Evolutionary conservation across 108 stramenopile species (phyloP).

Genomic region (Aurantiochytrium sp.): DNA sequence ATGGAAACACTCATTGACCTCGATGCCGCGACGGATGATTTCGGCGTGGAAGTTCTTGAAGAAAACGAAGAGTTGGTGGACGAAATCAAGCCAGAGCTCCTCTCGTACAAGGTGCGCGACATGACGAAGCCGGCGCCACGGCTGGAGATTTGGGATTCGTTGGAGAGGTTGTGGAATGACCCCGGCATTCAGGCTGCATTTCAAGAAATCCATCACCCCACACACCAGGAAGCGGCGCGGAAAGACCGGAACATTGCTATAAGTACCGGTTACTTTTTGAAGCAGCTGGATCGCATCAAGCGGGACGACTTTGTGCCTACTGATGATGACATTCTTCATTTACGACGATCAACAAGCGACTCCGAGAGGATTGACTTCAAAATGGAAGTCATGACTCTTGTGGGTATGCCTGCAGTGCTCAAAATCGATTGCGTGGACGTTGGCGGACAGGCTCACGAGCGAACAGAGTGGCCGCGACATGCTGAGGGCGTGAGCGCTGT

Average conservation of each 20-base stretch:
- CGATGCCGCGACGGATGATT: background rate
- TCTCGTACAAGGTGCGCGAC: background rate
- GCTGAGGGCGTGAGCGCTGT: background rate
- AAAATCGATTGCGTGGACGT: background rate
- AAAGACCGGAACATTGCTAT: background rate
- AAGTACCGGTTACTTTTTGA: background rate
- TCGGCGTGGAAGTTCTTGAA: background rate
- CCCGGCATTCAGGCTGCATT: slow-evolving; percentile 28
- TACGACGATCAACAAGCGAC: background rate
- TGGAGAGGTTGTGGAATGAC: slow-evolving; percentile 26
- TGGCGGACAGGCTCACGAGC: slow-evolving; percentile 10
- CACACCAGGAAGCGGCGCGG: background rate
- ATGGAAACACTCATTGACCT: slow-evolving; percentile 26
- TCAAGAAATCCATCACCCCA: slow-evolving; percentile 1
- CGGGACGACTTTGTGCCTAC: background rate
- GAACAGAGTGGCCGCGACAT: slow-evolving; percentile 4
- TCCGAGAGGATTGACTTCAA: background rate
- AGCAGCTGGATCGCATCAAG: background rate
- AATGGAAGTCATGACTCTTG: background rate
- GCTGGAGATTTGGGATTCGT: background rate
- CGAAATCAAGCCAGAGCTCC: background rate
- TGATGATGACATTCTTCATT: background rate
- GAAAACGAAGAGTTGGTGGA: slow-evolving; percentile 10
- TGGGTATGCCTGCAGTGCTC: background rate
- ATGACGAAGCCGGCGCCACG: background rate